phyloP scores from a whole-genome alignment of 1,284 basidiomycete genomes.

The Marasmius tenuissimus region DNA sequence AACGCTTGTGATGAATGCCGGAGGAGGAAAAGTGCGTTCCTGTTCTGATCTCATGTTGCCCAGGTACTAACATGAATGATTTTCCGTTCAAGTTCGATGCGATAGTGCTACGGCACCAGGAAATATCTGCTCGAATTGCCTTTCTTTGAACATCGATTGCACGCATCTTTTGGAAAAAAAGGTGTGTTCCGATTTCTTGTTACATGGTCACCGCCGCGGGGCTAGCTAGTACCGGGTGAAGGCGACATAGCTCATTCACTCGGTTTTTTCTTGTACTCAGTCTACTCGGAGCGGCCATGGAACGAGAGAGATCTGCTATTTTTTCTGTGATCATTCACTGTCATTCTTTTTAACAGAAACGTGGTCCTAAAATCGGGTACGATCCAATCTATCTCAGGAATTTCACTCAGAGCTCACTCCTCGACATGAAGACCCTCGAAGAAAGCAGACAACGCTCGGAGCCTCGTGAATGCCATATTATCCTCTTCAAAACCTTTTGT shows the following conservation, averaged over 20 bases:
- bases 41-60: not conserved
- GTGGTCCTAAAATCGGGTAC: conserved; percentile 1
- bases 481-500: conserved; percentile 5
- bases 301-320: not conserved
- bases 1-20: conserved; percentile 12
- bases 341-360: not conserved
- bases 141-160: conserved; percentile 5
- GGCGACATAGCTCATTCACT: not conserved
- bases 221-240: not conserved
- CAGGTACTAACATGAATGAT: not conserved
- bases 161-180: conserved; percentile 7
- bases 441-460: not conserved
- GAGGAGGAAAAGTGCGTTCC: conserved; percentile 1
- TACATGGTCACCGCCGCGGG: not conserved
- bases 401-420: not conserved
- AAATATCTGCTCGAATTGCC: conserved; percentile 8
- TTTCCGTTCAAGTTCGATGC: not conserved
- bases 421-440: not conserved
- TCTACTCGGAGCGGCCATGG: not conserved
- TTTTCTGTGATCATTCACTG: not conserved
- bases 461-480: conserved; percentile 10
- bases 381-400: not conserved
- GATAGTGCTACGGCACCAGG: not conserved
- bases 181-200: not conserved
- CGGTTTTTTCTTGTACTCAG: not conserved